Base-by-base conservation (phyloP, 2,329 filamentous ascomycete genomes). In the Orbilia ellipsospora region DNA sequence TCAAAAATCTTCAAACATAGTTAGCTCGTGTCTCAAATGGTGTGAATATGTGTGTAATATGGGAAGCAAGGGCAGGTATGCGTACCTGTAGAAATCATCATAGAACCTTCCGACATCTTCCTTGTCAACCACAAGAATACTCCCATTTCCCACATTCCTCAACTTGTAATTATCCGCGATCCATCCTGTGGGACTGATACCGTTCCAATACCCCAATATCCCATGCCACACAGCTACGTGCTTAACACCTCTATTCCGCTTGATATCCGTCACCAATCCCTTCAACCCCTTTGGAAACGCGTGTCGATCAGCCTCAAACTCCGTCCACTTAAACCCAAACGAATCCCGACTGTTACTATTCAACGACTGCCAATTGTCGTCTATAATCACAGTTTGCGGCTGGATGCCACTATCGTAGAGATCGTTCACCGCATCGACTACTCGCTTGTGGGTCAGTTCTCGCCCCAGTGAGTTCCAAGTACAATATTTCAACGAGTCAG, bases 201-300 rank as follows among this genome's bases (percentile, higher is more conserved):
- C 94, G 55, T 93, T 94, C 95, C 95, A 97, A 81, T 97, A 97
- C 1, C 94, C 90, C 31, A 91, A 82, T 0, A 98, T 85, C 0
- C 94, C 92, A 83, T 99, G 95, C 95, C 95, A 99, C 0, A 98
- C 94, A 10, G 92, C 92, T 60, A 98, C 87, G 79, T 97, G 91
- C 73, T 91, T 87, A 72, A 98, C 90, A 73, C 89, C 88, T 0
- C 89, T 89, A 79, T 94, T 88, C 15, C 86, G 83, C 20, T 92
- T 89, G 72, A 98, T 92, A 5, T 87, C 86, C 4, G 85, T 83
- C 0, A 96, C 86, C 0, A 90, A 89, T 5, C 88, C 85, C 80
- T 90, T 92, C 7, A 99, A 84, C 0, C 95, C 95, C 1, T 87
- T 84, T 0, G 94, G 94, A 73, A 99, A 99, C 0, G 89, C 88